These are phyloP conservation scores for Cladorrhinum sp. DNA, from an alignment of 2,329 filamentous ascomycete species.

Conservation along the genomic window DNA sequence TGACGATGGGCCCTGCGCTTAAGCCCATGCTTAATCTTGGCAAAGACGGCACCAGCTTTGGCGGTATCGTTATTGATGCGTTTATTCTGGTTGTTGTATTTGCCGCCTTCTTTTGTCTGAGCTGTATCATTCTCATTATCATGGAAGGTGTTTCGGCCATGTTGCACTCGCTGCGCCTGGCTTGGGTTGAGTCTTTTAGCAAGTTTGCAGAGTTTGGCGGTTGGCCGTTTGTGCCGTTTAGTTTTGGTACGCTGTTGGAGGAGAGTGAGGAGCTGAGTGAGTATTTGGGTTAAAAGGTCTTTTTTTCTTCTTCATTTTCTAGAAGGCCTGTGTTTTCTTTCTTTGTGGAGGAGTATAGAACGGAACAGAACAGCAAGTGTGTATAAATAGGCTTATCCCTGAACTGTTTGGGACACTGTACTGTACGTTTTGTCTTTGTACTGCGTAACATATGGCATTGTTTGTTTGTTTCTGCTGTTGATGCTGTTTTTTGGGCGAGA, in stretches of 20 bases:
- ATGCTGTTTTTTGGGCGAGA: neutral
- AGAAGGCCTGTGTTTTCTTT: too few relatives aligned
- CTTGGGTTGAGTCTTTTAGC: conserved; percentile 97
- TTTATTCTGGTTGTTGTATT: conserved; percentile 81
- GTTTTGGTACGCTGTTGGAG: conserved; percentile 78
- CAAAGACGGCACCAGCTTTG: conserved; percentile 45
- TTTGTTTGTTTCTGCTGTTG: neutral
- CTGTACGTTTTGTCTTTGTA: too few relatives aligned
- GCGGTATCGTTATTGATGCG: conserved; percentile 56
- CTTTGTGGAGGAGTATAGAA: neutral
- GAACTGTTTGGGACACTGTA: too few relatives aligned
- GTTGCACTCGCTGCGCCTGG: conserved; percentile 71
- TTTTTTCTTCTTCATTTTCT: neutral
- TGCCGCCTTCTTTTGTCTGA: conserved; percentile 86
- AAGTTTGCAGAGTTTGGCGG: conserved; percentile 94
- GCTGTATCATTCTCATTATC: conserved; percentile 67
- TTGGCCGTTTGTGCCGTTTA: conserved; percentile 83
- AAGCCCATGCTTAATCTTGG: conserved; percentile 47
- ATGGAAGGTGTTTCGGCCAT: conserved; percentile 98
- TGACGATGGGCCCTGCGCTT: conserved; percentile 76
- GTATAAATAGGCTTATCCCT: neutral
- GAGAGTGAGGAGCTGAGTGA: conserved; percentile 67
- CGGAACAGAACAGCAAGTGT: neutral
- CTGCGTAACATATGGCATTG: neutral
- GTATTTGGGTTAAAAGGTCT: conserved; percentile 45